Conservation (phyloP, 2,329 filamentous ascomycete species). For the Zymoseptoria tritici region DNA sequence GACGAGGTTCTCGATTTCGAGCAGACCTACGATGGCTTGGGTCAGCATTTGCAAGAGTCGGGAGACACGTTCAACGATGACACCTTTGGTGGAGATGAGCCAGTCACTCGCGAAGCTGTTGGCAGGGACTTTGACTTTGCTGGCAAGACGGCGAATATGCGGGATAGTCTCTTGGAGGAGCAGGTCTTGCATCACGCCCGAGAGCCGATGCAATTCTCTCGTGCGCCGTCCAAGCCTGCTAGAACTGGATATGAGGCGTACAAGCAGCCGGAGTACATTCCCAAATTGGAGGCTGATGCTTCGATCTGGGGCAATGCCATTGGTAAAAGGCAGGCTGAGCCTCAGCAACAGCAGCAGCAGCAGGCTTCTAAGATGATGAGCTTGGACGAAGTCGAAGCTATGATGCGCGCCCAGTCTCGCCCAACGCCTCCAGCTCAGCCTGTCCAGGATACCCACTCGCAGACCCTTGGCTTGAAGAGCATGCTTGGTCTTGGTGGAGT, state of each 20-base stretch:
- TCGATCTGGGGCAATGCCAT: constrained; percentile 81
- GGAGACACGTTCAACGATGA: constrained; percentile 96
- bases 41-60: constrained; percentile 81
- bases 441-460: constrained; percentile 18
- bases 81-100: constrained; percentile 59
- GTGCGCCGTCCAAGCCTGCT: constrained; percentile 49
- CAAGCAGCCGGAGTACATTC: constrained; percentile 71
- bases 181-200: constrained; percentile 76
- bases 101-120: constrained; percentile 47
- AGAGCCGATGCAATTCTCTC: constrained; percentile 49
- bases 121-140: constrained; percentile 98
- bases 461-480: constrained; percentile 28
- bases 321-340: constrained; percentile 42
- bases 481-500: constrained; percentile 27
- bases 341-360: constrained; percentile 20
- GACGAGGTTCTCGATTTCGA: constrained; percentile 78
- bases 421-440: constrained; percentile 17
- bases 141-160: constrained; percentile 79
- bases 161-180: constrained; percentile 82
- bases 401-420: constrained; percentile 67
- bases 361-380: constrained; percentile 75
- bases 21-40: constrained; percentile 92
- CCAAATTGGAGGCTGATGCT: constrained; percentile 85
- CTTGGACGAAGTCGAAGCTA: constrained; percentile 91
- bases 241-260: constrained; percentile 90